Evolutionary conservation across 2,329 filamentous ascomycete species (phyloP).

Genomic region (Tolypocladium guangdongense): DNA sequence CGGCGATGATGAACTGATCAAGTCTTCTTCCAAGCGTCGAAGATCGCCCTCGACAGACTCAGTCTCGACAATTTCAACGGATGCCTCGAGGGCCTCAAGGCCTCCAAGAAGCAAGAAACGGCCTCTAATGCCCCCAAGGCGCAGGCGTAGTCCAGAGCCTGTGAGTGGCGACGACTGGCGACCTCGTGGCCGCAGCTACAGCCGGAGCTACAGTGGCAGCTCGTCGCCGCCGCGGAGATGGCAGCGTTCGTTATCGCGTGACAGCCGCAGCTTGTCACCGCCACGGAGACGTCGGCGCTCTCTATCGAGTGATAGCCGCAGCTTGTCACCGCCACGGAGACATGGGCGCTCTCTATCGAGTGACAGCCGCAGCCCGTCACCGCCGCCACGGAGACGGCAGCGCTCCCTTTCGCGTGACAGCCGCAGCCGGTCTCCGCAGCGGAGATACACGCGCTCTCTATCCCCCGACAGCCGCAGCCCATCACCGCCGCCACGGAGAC

Average conservation of each 20-base stretch:
- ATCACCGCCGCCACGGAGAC: constrained; percentile 10
- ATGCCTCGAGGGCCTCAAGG: constrained; percentile 31
- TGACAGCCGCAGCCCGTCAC: constrained; percentile 6
- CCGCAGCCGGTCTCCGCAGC: constrained; percentile 13
- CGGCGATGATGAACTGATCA: constrained; percentile 30
- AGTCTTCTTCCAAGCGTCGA: constrained; percentile 38
- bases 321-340: no score
- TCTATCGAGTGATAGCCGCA: constrained; percentile 14
- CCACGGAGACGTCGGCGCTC: constrained; percentile 10
- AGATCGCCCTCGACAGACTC: constrained; percentile 58
- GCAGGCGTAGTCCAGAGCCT: constrained; percentile 7
- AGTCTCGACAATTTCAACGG: constrained; percentile 67
- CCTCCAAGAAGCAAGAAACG: constrained; percentile 9
- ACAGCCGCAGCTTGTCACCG: constrained; percentile 10
- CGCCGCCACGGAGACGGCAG: no score
- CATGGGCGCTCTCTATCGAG: no score
- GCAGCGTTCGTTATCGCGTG: constrained; percentile 15
- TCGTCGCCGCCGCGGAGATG: constrained; percentile 11
- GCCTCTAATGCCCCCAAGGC: constrained; percentile 8
- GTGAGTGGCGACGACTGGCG: not conserved
- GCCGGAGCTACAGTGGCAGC: constrained; percentile 12
- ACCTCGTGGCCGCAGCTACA: not conserved
- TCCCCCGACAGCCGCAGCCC: constrained; percentile 16
- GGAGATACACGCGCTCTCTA: constrained; percentile 11
- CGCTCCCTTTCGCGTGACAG: constrained; percentile 3